A percentile compares a stretch with the other conserved stretches of the same genome.
Conservation (phyloP, 1,284 basidiomycete genomes). For the Mrakiaceae sp. region DNA sequence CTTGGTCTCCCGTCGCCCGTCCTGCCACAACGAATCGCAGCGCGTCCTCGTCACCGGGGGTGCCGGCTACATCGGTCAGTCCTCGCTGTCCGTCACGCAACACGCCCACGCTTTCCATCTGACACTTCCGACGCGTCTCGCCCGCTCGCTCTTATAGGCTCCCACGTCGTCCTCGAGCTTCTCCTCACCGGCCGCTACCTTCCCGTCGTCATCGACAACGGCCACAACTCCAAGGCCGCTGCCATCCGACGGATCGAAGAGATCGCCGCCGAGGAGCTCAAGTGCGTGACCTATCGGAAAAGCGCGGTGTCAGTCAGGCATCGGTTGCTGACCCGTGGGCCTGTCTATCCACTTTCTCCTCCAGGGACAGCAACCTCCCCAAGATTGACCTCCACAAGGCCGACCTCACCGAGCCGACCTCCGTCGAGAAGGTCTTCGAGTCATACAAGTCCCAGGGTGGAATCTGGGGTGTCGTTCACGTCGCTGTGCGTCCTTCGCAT, state of each 20-base stretch:
- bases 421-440: conserved; percentile 66
- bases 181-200: conserved; percentile 80
- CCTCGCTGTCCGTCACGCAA: conserved; percentile 6
- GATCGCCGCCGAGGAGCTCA: conserved; percentile 53
- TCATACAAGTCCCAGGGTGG: conserved; percentile 70
- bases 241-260: conserved; percentile 62
- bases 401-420: conserved; percentile 61
- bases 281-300: conserved; percentile 39
- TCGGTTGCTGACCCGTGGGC: neutral
- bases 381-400: conserved; percentile 53
- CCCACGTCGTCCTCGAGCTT: conserved; percentile 77
- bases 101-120: neutral
- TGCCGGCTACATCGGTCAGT: conserved; percentile 68
- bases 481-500: conserved; percentile 53
- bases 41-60: conserved; percentile 41
- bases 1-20: no score
- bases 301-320: no score
- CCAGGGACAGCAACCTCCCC: conserved; percentile 4
- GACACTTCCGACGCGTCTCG: neutral
- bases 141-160: conserved; percentile 44
- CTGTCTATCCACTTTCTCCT: neutral
- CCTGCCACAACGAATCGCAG: conserved; percentile 15
- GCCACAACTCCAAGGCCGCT: conserved; percentile 74
- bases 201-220: conserved; percentile 85
- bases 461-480: conserved; percentile 95